A percentile compares a stretch with the other conserved stretches of the same genome.
Conservation (phyloP, 2,329 filamentous ascomycete genomes). For the Aspergillus novoparasiticus region DNA sequence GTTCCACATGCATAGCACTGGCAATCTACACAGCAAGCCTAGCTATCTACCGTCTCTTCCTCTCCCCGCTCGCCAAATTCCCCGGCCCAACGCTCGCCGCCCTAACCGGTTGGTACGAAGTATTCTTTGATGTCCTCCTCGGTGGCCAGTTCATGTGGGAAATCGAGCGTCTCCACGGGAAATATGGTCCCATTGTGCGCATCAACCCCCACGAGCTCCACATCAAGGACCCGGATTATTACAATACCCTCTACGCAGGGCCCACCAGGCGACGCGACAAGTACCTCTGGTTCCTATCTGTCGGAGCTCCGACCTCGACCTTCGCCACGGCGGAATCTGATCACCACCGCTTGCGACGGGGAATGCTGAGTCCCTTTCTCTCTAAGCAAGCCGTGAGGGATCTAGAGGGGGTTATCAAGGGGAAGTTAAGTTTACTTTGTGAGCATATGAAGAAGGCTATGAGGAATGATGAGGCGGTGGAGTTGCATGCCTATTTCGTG, state of each 20-base stretch:
- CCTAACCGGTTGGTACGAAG: conserved; percentile 8
- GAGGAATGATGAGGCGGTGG: conserved; percentile 1
- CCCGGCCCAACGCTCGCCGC: conserved; percentile 7
- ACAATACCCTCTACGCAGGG: conserved; percentile 20
- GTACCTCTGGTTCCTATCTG: conserved; percentile 14
- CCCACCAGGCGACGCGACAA: conserved; percentile 17
- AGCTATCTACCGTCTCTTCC: conserved; percentile 2
- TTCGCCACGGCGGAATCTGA: conserved; percentile 10
- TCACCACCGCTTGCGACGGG: conserved; percentile 11
- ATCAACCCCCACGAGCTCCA: conserved; percentile 11
- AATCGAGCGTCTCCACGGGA: conserved; percentile 1
- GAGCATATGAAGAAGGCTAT: conserved; percentile 10
- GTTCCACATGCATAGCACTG: background rate
- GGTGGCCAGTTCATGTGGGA: conserved; percentile 9
- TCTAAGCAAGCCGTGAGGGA: conserved; percentile 11
- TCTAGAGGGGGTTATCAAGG: conserved; percentile 12
- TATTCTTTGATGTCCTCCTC: conserved; percentile 1
- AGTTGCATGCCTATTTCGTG: conserved; percentile 15
- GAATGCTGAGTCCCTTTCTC: conserved; percentile 15
- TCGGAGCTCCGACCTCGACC: conserved; percentile 7
- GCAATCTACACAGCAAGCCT: background rate
- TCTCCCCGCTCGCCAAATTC: conserved; percentile 10
- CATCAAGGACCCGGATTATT: conserved; percentile 12
- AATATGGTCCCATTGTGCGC: conserved; percentile 6
- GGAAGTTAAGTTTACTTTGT: conserved; percentile 9